Base-by-base conservation (phyloP, 441 rosid species). In the Capsella rubella region DNA sequence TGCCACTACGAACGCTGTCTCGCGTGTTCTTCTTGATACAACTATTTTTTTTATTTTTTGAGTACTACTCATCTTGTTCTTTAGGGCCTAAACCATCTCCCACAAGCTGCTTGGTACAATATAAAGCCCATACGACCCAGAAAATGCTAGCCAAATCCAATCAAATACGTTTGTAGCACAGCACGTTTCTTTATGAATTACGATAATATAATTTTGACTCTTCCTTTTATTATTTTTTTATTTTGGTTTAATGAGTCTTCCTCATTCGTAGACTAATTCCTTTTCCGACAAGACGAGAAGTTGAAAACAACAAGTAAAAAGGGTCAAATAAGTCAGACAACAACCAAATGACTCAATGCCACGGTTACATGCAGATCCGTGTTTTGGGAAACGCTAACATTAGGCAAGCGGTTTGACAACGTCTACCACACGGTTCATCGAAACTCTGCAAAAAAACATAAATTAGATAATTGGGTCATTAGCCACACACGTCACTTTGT, bases 401-500 rank as follows among this genome's bases (percentile, higher is more conserved):
- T 54, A 13, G 58, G 37, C 61, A 56, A 21, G 61, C 42, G 42
- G 11, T 32, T 32, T 56, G 42, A 56, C 59, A 29, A 14, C 14
- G 27, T 56, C 13, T 56, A 32, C 25, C 61, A n/a, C 42, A 32
- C 42, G 47, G 47, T 42, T 42, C 61, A 21, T 56, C 21, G 25
- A 31, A 56, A 31, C 12, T 56, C 39, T 0, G 27, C 32, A 56
- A 31, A 8, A 32, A 32, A 32, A n/a, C 3, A 21, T 21, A 21
- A 21, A 21, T 21, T 21, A 21, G 25, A 21, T 0, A 16, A 56
- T 15, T 10, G 13, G 61, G 15, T 31, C 18, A 29, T 29, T 7
- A 29, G 59, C 27, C 51, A 54, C 37, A 29, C 11, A 54, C 21
- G 34, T 54, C 59, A 54, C 11, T 54, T 54, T 28, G 59, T 29